Conservation (phyloP, 768 basidiomycete species). For the Dictyophora rubrovolvata region DNA sequence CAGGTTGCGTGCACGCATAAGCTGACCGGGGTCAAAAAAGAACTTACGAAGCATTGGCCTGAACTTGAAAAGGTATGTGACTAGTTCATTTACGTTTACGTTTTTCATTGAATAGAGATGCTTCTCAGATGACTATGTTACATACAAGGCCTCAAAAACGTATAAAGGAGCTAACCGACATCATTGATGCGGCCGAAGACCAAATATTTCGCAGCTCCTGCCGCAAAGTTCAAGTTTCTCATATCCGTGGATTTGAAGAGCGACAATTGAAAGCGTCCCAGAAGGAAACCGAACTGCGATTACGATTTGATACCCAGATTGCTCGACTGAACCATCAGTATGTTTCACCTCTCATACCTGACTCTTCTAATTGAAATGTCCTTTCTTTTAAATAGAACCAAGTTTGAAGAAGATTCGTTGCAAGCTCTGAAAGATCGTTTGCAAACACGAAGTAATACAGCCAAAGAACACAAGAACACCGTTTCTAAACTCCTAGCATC, state of each 20-base stretch:
- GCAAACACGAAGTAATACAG: conserved; percentile 38
- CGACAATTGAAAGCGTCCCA: conserved; percentile 81
- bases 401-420: conserved; percentile 76
- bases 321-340: conserved; percentile 80
- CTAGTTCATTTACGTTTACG: neutral
- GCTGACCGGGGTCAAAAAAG: conserved; percentile 63
- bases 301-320: conserved; percentile 80
- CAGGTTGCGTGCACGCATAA: conserved; percentile 71
- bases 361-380: conserved; percentile 9
- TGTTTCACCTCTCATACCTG: conserved; percentile 20
- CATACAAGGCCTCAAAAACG: conserved; percentile 41
- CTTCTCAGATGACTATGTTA: conserved; percentile 44
- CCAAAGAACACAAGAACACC: conserved; percentile 42
- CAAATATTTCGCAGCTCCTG: conserved; percentile 72
- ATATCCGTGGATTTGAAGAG: conserved; percentile 91
- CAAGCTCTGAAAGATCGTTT: conserved; percentile 55
- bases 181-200: conserved; percentile 73
- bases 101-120: neutral
- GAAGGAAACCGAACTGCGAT: conserved; percentile 74
- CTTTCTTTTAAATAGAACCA: conserved; percentile 37
- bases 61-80: conserved; percentile 59
- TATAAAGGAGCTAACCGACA: conserved; percentile 41
- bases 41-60: conserved; percentile 54
- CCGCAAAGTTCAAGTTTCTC: conserved; percentile 58
- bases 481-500: conserved; percentile 43